phyloP scores from a whole-genome alignment of 192 early-diverging fungal species.

The Geranomyces michiganensis region DNA sequence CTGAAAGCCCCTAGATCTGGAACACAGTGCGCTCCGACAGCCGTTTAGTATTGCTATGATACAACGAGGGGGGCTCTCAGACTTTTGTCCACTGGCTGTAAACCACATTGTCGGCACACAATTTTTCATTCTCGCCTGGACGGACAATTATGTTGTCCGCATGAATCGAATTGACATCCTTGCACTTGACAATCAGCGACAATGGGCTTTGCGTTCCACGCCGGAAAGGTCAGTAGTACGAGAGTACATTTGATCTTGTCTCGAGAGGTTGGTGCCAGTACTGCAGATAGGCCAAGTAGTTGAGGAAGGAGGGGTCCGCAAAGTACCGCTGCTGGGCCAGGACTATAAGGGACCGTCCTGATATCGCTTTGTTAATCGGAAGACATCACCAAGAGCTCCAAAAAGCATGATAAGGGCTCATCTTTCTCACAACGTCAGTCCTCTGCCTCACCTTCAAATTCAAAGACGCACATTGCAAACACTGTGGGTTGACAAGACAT shows the following conservation, averaged over 20 bases:
- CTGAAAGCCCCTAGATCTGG: no score
- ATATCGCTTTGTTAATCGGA: no score
- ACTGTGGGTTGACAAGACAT: slow-evolving; percentile 91
- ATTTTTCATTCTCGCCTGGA: slow-evolving; percentile 37
- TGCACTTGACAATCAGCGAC: slow-evolving; percentile 25
- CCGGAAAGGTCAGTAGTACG: background rate
- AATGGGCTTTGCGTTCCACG: slow-evolving; percentile 16
- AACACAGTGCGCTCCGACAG: no score
- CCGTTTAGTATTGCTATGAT: no score
- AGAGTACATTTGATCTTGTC: no score
- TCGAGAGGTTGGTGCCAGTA: no score
- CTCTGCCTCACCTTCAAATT: no score
- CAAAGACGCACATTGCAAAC: slow-evolving; percentile 81
- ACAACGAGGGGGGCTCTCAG: no score
- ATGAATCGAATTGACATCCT: slow-evolving; percentile 27
- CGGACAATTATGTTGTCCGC: slow-evolving; percentile 28
- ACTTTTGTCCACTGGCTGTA: background rate
- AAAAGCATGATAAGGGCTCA: no score
- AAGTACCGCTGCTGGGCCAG: slow-evolving; percentile 89
- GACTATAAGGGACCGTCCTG: no score
- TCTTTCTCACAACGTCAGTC: no score
- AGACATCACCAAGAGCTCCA: no score
- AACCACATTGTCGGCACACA: slow-evolving; percentile 32
- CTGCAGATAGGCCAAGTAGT: slow-evolving; percentile 85
- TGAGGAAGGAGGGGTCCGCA: slow-evolving; percentile 79